Evolutionary conservation across 768 basidiomycete species (phyloP).

Genomic region (Mycena filopes): DNA sequence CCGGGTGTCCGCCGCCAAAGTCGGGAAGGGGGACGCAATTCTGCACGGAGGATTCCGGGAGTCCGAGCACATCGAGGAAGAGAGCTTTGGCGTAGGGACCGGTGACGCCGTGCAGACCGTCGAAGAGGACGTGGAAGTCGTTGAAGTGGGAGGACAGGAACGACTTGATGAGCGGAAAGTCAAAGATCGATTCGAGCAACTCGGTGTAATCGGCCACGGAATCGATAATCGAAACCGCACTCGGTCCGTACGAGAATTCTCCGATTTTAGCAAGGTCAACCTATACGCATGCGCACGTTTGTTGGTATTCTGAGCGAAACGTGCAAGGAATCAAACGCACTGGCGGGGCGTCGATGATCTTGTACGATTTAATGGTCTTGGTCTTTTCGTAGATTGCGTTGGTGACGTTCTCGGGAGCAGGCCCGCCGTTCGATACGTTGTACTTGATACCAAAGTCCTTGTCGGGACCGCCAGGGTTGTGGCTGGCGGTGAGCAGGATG

Average conservation of each 20-base stretch:
- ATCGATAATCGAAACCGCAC: slow-evolving; percentile 91
- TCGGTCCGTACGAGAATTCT: slow-evolving; percentile 81
- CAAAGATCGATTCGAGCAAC: slow-evolving; percentile 90
- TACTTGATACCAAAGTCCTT: slow-evolving; percentile 99
- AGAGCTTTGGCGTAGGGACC: slow-evolving; percentile 95
- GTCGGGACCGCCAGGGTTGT: slow-evolving; percentile 99
- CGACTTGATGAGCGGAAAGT: slow-evolving; percentile 89
- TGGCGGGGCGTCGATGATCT: slow-evolving; percentile 78
- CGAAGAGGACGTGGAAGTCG: slow-evolving; percentile 90
- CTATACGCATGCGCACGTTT: slow-evolving; percentile 48
- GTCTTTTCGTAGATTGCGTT: slow-evolving; percentile 94
- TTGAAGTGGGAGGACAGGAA: slow-evolving; percentile 80
- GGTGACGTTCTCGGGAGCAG: slow-evolving; percentile 96
- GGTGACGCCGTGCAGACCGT: slow-evolving; percentile 96
- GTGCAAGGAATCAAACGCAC: slow-evolving; percentile 55
- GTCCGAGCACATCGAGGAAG: slow-evolving; percentile 84
- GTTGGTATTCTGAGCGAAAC: slow-evolving; percentile 14
- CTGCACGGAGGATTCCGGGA: slow-evolving; percentile 84
- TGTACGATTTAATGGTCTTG: slow-evolving; percentile 88
- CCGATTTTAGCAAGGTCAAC: slow-evolving; percentile 89
- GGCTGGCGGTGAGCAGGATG: slow-evolving; percentile 95
- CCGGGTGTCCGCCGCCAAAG: slow-evolving; percentile 98
- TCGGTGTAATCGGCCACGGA: slow-evolving; percentile 90
- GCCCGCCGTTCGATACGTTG: slow-evolving; percentile 97
- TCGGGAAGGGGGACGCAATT: slow-evolving; percentile 93